phyloP scores from a whole-genome alignment of 768 basidiomycete genomes.

The Punctularia strigosozonata region DNA sequence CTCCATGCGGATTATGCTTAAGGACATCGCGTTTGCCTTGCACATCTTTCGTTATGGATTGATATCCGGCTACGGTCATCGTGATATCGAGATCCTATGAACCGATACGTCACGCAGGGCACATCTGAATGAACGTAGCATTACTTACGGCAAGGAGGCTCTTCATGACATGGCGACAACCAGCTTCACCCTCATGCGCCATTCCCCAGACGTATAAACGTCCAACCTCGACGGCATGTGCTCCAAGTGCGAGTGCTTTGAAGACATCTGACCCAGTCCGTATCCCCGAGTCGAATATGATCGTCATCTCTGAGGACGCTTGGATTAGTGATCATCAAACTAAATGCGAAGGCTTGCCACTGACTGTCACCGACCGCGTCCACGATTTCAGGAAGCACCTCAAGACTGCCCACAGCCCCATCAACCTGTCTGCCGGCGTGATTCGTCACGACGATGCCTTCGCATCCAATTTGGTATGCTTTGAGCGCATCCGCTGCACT shows the following conservation, averaged over 20 bases:
- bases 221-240: constrained; percentile 39
- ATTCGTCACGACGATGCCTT: constrained; percentile 45
- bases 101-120: background rate
- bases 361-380: constrained; percentile 38
- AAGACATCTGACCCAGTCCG: constrained; percentile 39
- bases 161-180: constrained; percentile 43
- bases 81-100: constrained; percentile 27
- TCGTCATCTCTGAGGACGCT: constrained; percentile 28
- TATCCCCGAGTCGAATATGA: constrained; percentile 44
- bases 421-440: constrained; percentile 48
- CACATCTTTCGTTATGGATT: constrained; percentile 21
- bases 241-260: constrained; percentile 45
- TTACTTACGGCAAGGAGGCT: constrained; percentile 29
- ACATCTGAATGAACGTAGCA: background rate
- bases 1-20: constrained; percentile 21
- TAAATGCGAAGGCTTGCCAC: constrained; percentile 6
- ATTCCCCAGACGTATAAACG: constrained; percentile 40
- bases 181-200: constrained; percentile 37
- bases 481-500: constrained; percentile 32
- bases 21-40: constrained; percentile 19
- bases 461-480: constrained; percentile 33
- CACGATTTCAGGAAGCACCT: constrained; percentile 36
- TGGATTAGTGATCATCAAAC: background rate
- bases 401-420: constrained; percentile 39
- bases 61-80: constrained; percentile 32